A percentile compares a stretch with the other conserved stretches of the same genome.
phyloP scores from a whole-genome alignment of 148 eudicot species.

The Chenopodium suecicum region DNA sequence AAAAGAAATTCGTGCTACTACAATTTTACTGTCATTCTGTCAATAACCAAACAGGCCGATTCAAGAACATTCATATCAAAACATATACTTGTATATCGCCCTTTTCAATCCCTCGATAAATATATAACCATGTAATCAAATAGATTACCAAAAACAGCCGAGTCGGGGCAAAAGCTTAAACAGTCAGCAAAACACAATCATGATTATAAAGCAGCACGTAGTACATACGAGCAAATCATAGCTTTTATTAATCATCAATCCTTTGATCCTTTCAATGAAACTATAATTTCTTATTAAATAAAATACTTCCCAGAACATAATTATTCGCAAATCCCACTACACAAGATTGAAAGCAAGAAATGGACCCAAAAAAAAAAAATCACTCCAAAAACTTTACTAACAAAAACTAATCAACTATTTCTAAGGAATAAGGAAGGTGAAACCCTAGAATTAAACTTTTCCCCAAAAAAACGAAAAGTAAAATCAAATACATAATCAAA shows the following conservation, averaged over 20 bases:
- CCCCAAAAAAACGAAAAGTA: background rate
- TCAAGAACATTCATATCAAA: background rate
- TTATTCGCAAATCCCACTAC: background rate
- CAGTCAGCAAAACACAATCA: background rate
- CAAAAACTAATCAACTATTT: background rate
- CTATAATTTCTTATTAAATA: background rate
- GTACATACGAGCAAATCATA: background rate
- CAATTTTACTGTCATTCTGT: too few species aligned
- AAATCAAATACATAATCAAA: background rate
- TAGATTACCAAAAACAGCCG: background rate
- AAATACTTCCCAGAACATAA: background rate
- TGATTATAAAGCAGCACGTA: background rate
- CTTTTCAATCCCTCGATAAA: background rate
- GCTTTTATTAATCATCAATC: background rate
- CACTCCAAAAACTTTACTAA: background rate
- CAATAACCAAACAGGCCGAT: background rate
- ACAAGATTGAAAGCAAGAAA: background rate
- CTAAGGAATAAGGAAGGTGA: too few species aligned
- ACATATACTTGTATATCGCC: background rate
- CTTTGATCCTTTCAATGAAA: background rate
- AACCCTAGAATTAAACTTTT: background rate
- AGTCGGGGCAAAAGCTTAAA: background rate
- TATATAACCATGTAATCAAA: background rate
- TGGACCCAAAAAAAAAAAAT: too few species aligned
- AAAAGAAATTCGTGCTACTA: background rate